phyloP scores from a whole-genome alignment of 805 yeast genomes.

The Naumovozyma castellii region DNA sequence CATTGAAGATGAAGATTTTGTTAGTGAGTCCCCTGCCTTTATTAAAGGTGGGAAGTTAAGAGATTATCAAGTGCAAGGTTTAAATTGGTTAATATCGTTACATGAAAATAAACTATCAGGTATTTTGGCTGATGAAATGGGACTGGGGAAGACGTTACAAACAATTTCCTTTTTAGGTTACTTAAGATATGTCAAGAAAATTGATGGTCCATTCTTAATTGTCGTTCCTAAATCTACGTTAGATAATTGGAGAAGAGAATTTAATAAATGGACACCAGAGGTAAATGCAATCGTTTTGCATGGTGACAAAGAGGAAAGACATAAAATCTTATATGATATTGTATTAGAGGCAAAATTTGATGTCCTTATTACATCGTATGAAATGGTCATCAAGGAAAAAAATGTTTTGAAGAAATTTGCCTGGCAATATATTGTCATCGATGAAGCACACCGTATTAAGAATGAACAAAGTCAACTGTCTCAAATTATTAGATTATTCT shows the following conservation, averaged over 20 bases:
- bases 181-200: slow-evolving; percentile 62
- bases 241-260: slow-evolving; percentile 95
- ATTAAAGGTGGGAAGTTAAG: slow-evolving; percentile 64
- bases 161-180: slow-evolving; percentile 89
- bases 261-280: slow-evolving; percentile 92
- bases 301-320: slow-evolving; percentile 80
- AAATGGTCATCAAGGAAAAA: slow-evolving; percentile 87
- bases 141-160: slow-evolving; percentile 90
- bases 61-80: slow-evolving; percentile 89
- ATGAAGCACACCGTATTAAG: slow-evolving; percentile 94
- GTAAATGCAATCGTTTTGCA: slow-evolving; percentile 77
- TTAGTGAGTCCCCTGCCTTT: slow-evolving; percentile 78
- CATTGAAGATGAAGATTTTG: slow-evolving; percentile 47
- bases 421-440: slow-evolving; percentile 91
- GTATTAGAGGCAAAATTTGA: slow-evolving; percentile 74
- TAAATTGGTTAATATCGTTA: slow-evolving; percentile 86
- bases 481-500: slow-evolving; percentile 82
- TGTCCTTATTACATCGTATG: slow-evolving; percentile 83
- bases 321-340: slow-evolving; percentile 44
- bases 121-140: slow-evolving; percentile 97
- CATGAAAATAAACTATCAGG: slow-evolving; percentile 87
- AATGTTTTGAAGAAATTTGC: slow-evolving; percentile 65
- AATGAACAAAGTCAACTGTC: slow-evolving; percentile 89
- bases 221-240: slow-evolving; percentile 93
- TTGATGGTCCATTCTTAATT: slow-evolving; percentile 84